Conservation (phyloP, 139 green algal genomes). For the Chloropicon primus region DNA sequence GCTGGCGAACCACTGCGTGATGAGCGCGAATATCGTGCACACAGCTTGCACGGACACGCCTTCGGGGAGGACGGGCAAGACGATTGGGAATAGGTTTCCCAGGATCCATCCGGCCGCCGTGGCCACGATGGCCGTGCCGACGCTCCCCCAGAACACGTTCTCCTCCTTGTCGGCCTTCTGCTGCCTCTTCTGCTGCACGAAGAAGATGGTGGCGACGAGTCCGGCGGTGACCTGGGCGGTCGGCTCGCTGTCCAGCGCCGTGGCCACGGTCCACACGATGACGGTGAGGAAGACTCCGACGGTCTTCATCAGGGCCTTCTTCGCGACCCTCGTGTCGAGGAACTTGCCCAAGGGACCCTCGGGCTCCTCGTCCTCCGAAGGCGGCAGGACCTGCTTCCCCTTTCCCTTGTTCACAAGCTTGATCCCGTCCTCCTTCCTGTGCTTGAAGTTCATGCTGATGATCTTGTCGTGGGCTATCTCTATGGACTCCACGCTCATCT, state of each 20-base stretch:
- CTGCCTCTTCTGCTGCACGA: background rate
- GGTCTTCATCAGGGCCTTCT: background rate
- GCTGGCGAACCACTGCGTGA: background rate
- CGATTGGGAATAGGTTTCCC: background rate
- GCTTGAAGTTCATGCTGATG: constrained; percentile 16
- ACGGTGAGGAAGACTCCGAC: background rate
- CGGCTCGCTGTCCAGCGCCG: background rate
- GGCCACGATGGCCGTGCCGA: background rate
- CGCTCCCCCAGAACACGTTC: background rate
- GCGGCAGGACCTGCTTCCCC: background rate
- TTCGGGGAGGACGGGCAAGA: background rate
- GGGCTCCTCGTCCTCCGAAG: background rate
- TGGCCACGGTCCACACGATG: background rate
- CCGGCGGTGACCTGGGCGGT: background rate
- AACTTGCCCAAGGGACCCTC: background rate
- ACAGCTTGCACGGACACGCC: background rate
- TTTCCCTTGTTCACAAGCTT: background rate
- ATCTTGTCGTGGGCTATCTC: constrained; percentile 69
- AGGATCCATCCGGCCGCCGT: background rate
- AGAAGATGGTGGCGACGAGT: background rate
- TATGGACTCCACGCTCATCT: constrained; percentile 58
- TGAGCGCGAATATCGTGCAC: background rate
- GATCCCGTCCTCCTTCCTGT: background rate
- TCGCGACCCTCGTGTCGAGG: background rate
- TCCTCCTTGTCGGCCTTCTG: background rate